phyloP scores from a whole-genome alignment of 2,329 filamentous ascomycete species.

The Fusarium bactridioides region DNA sequence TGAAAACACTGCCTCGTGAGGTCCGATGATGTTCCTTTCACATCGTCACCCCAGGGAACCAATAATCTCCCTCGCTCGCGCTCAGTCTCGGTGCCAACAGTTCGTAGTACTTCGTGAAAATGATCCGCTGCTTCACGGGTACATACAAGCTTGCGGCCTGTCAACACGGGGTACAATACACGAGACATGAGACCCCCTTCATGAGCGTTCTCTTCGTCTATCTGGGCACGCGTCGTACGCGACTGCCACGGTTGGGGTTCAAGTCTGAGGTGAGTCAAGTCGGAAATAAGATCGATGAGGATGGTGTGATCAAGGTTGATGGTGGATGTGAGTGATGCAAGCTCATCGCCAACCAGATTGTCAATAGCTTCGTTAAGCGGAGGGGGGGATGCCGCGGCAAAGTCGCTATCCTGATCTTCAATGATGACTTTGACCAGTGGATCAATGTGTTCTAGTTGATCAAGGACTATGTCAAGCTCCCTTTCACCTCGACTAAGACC shows the following conservation, averaged over 20 bases:
- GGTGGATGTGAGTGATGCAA: conserved; percentile 46
- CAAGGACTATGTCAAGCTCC: conserved; percentile 45
- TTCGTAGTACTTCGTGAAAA: conserved; percentile 48
- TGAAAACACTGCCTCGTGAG: conserved; percentile 42
- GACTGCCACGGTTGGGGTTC: conserved; percentile 47
- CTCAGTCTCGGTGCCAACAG: conserved; percentile 50
- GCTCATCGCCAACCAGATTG: conserved; percentile 44
- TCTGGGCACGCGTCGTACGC: conserved; percentile 44
- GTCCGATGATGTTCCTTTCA: conserved; percentile 5
- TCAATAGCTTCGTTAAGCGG: conserved; percentile 40
- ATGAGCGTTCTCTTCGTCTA: conserved; percentile 46
- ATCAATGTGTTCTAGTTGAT: conserved; percentile 43
- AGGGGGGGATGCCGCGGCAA: conserved; percentile 38
- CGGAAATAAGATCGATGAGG: conserved; percentile 51
- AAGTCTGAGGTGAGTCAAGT: conserved; percentile 49
- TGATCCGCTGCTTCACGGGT: conserved; percentile 51
- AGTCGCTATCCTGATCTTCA: conserved; percentile 41
- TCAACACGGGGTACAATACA: conserved; percentile 48
- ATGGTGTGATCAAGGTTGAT: conserved; percentile 54
- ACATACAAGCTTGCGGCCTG: conserved; percentile 46
- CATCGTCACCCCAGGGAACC: conserved; percentile 41
- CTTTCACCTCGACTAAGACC: conserved; percentile 42
- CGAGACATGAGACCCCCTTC: conserved; percentile 46
- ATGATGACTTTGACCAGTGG: conserved; percentile 45
- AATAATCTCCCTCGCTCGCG: conserved; percentile 47